phyloP scores from a whole-genome alignment of 2,329 filamentous ascomycete genomes.

The Colletotrichum salicis region DNA sequence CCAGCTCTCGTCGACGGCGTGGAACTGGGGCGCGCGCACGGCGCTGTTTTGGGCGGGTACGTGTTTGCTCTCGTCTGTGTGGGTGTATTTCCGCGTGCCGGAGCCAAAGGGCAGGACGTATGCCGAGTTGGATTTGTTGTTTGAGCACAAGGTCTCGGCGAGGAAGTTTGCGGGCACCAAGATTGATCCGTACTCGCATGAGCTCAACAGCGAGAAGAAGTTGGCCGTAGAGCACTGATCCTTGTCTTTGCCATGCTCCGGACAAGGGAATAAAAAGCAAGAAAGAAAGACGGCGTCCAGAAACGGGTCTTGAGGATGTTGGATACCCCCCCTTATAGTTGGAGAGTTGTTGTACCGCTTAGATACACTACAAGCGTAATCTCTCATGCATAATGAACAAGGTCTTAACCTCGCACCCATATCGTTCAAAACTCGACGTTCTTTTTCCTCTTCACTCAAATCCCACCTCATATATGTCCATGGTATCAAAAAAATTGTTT shows the following conservation, averaged over 20 bases:
- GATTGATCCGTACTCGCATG: conserved; percentile 48
- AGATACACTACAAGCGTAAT: conserved; percentile 26
- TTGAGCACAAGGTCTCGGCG: conserved; percentile 50
- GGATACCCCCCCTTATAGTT: conserved; percentile 6
- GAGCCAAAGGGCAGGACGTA: conserved; percentile 63
- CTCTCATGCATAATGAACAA: conserved; percentile 17
- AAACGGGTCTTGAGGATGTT: not conserved
- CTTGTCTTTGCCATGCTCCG: not conserved
- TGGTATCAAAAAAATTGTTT: not conserved
- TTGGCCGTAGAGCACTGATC: conserved; percentile 19
- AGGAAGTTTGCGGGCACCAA: conserved; percentile 52
- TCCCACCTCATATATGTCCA: not conserved
- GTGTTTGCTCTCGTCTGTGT: conserved; percentile 58
- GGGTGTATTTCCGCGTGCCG: conserved; percentile 62
- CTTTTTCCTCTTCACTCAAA: not conserved
- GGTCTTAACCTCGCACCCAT: not conserved
- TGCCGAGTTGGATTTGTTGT: conserved; percentile 56
- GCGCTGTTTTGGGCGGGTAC: conserved; percentile 60
- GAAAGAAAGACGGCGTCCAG: too few relatives aligned
- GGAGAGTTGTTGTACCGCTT: conserved; percentile 9
- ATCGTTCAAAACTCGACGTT: not conserved
- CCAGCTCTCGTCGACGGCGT: conserved; percentile 57
- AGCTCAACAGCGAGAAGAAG: conserved; percentile 29
- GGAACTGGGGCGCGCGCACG: conserved; percentile 59
- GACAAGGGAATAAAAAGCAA: too few relatives aligned